Base-by-base conservation (phyloP, 106 monocot genomes). In the Ottelia alismoides region DNA sequence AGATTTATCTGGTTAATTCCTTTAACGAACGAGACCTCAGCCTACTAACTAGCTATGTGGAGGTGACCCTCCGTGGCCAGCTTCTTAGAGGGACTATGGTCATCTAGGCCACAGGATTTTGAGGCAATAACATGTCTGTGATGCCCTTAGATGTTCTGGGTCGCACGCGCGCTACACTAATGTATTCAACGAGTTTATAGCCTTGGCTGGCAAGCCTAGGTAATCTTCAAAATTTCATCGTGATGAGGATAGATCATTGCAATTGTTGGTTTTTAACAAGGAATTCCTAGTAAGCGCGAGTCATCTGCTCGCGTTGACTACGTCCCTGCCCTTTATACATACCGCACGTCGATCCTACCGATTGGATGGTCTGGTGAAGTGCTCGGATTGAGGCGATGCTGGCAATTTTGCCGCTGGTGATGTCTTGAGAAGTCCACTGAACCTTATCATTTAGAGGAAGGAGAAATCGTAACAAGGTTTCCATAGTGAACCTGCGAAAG, bases 101-200 rank as follows among this genome's bases (percentile, higher is more conserved):
- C n/a, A n/a, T n/a, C n/a, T n/a, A n/a, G n/a, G n/a, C n/a, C n/a
- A n/a, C n/a, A n/a, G n/a, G n/a, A n/a, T n/a, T 78, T 78, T 78
- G 65, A 78, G 78, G 73, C 73, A 78, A 78, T 73, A 78, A 78
- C 62, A 80, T 66, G 79, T 75, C 79, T 75, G 75, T 80, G 79
- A 80, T 74, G 70, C 79, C 74, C 74, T 75, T 80, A 75, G 75
- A 80, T 75, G 80, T 75, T 80, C 70, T 80, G 75, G 80, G 75
- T 74, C 75, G 75, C 80, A 80, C 75, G 71, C 80, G 80, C 67
- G 63, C 80, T 80, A 80, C 80, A 80, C 48, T 49, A 20, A 56
- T 56, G 56, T 56, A 56, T 58, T 58, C 58, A 58, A 58, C 58
- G 58, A 40, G 58, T 58, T 43, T 58, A 58, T 58, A 58, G 44